A percentile compares a stretch with the other conserved stretches of the same genome.
phyloP scores from a whole-genome alignment of 2,329 filamentous ascomycete species.

The Catunica adiposa region DNA sequence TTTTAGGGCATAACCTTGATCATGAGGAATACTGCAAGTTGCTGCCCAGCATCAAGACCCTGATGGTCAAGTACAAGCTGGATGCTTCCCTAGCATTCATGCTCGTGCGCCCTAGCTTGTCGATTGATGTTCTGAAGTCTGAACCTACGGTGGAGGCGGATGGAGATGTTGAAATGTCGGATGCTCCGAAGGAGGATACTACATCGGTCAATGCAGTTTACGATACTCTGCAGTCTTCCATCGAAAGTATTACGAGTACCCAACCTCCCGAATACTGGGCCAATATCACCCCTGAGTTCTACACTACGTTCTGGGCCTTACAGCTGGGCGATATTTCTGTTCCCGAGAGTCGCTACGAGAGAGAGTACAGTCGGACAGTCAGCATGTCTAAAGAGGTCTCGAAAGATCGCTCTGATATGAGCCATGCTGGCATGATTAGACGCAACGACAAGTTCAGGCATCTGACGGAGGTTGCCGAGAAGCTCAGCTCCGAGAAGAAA shows the following conservation, averaged over 20 bases:
- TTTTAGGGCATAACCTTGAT: constrained; percentile 65
- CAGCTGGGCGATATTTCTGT: constrained; percentile 67
- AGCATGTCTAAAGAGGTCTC: constrained; percentile 50
- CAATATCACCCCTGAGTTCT: constrained; percentile 64
- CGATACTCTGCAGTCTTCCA: constrained; percentile 46
- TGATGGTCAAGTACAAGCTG: constrained; percentile 66
- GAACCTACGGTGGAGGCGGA: constrained; percentile 3
- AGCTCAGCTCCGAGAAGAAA: constrained; percentile 15
- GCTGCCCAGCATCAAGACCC: constrained; percentile 55
- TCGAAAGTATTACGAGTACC: constrained; percentile 47
- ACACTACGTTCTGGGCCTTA: constrained; percentile 82
- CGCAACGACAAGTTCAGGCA: constrained; percentile 56
- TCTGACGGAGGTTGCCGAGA: constrained; percentile 39
- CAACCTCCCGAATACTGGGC: constrained; percentile 49
- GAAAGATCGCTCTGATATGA: constrained; percentile 57
- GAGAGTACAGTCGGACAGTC: constrained; percentile 53
- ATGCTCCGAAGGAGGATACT: constrained; percentile 1
- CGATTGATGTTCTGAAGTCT: constrained; percentile 36
- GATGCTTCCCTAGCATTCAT: constrained; percentile 71
- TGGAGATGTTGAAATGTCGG: constrained; percentile 13
- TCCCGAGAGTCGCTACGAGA: constrained; percentile 60
- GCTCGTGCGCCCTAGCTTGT: constrained; percentile 59
- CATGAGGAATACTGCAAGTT: constrained; percentile 60
- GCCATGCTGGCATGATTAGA: constrained; percentile 44
- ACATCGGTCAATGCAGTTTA: constrained; percentile 3